Percentiles rank a stretch among this genome's conserved stretches.
These are phyloP conservation scores for Phragmites australis DNA, from an alignment of 176 grass and related monocot species.

Conservation along the genomic window DNA sequence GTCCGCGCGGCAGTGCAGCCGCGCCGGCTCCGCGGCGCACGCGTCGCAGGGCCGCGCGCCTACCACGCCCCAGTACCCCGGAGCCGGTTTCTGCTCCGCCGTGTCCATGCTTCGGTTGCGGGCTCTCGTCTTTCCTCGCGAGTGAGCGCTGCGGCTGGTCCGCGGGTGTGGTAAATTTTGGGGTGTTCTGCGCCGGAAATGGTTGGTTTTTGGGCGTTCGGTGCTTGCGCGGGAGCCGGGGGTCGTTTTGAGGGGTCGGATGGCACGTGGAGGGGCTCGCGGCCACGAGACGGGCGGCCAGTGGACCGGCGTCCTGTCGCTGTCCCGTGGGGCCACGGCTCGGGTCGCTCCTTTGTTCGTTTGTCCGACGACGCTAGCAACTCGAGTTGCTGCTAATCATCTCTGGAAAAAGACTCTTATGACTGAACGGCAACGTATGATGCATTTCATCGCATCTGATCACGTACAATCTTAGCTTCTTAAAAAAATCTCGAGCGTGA, in stretches of 20 bases:
- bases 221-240: neutral
- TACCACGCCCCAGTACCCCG: conserved; percentile 2
- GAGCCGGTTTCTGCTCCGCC: conserved; percentile 26
- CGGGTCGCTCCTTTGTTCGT: neutral
- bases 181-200: neutral
- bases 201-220: neutral
- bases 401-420: neutral
- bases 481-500: too few relatives aligned
- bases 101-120: conserved; percentile 3
- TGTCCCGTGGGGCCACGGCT: neutral
- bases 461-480: too few relatives aligned
- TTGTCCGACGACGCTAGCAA: neutral
- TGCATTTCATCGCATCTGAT: too few relatives aligned
- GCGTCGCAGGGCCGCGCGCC: conserved; percentile 42
- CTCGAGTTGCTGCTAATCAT: neutral
- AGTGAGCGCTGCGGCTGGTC: neutral
- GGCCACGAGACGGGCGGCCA: conserved; percentile 30
- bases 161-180: neutral
- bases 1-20: conserved; percentile 52
- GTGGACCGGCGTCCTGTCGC: conserved; percentile 25
- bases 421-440: too few relatives aligned
- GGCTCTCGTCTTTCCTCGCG: neutral
- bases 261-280: conserved; percentile 29
- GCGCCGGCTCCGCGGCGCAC: conserved; percentile 40
- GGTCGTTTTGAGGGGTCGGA: conserved; percentile 23